These are phyloP conservation scores for Cyberlindnera galapagoensis DNA, from an alignment of 805 yeast genomes.

Conservation along the genomic window DNA sequence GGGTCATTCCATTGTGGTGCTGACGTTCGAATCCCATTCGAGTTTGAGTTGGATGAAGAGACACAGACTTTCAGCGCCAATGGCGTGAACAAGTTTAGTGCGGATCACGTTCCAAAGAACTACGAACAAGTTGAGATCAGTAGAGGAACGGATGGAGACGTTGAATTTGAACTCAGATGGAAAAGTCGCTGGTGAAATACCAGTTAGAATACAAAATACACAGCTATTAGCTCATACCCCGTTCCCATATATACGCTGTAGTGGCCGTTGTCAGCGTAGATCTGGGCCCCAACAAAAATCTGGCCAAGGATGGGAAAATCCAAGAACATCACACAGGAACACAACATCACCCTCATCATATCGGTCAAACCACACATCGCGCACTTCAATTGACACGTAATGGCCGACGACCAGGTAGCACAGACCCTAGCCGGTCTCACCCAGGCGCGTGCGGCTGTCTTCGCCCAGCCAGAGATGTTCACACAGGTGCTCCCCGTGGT, in stretches of 20 bases:
- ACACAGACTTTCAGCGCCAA: constrained; percentile 8
- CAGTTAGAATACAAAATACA: too few relatives aligned
- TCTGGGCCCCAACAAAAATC: too few relatives aligned
- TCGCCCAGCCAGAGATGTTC: constrained; percentile 12
- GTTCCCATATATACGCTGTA: too few relatives aligned
- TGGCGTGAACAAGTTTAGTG: constrained; percentile 13
- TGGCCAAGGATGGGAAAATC: too few relatives aligned
- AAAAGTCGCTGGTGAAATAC: constrained; percentile 1
- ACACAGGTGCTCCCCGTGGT: constrained; percentile 13
- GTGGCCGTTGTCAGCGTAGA: too few relatives aligned
- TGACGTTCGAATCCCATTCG: constrained; percentile 46
- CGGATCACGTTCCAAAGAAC: constrained; percentile 20
- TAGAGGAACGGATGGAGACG: constrained; percentile 35
- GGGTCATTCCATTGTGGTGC: constrained; percentile 32
- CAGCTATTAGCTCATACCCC: too few relatives aligned
- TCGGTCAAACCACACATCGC: too few relatives aligned
- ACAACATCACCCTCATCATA: too few relatives aligned
- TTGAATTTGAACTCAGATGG: constrained; percentile 28
- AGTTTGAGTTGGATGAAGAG: constrained; percentile 12
- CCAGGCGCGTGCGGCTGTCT: constrained; percentile 15
- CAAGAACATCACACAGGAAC: too few relatives aligned
- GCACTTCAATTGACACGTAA: too few relatives aligned
- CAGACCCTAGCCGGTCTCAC: too few relatives aligned
- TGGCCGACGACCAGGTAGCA: too few relatives aligned
- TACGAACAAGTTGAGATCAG: constrained; percentile 39